Evolutionary conservation across 2,329 filamentous ascomycete genomes (phyloP).

Genomic region (Monosporascus sp.): DNA sequence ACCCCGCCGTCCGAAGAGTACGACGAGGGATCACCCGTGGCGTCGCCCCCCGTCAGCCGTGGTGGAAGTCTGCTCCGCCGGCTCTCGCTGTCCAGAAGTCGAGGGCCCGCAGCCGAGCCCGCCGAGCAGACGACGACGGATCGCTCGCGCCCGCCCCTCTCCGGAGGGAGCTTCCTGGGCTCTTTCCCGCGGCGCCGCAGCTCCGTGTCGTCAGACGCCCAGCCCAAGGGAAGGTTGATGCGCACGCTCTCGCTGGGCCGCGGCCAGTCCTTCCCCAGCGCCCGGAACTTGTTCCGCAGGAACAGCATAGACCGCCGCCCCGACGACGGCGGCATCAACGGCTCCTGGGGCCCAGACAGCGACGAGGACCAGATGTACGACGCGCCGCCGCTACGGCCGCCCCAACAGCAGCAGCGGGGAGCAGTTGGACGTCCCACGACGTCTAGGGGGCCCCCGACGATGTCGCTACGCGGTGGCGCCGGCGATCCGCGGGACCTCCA

Average conservation of each 20-base stretch:
- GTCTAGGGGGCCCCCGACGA: conserved; percentile 4
- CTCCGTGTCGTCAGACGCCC: conserved; percentile 29
- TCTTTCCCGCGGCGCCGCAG: conserved; percentile 36
- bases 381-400: conserved; percentile 12
- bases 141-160: conserved; percentile 43
- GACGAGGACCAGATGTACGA: conserved; percentile 28
- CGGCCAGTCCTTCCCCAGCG: conserved; percentile 39
- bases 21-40: conserved; percentile 17
- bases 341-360: conserved; percentile 43
- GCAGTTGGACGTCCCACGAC: conserved; percentile 3
- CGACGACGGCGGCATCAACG: conserved; percentile 51
- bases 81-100: conserved; percentile 35
- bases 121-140: conserved; percentile 35
- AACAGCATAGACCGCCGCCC: conserved; percentile 33
- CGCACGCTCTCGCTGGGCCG: conserved; percentile 58
- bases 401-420: neutral
- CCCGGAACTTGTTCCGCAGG: conserved; percentile 36
- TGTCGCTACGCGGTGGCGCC: conserved; percentile 28
- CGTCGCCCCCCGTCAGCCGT: neutral
- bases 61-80: conserved; percentile 39
- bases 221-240: conserved; percentile 34
- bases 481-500: conserved; percentile 20
- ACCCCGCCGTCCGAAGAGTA: conserved; percentile 54
- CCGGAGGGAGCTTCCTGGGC: conserved; percentile 39
- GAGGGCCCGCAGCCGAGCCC: conserved; percentile 29